Base-by-base conservation (phyloP, 2,329 filamentous ascomycete genomes). In the Trichoderma polysporum region DNA sequence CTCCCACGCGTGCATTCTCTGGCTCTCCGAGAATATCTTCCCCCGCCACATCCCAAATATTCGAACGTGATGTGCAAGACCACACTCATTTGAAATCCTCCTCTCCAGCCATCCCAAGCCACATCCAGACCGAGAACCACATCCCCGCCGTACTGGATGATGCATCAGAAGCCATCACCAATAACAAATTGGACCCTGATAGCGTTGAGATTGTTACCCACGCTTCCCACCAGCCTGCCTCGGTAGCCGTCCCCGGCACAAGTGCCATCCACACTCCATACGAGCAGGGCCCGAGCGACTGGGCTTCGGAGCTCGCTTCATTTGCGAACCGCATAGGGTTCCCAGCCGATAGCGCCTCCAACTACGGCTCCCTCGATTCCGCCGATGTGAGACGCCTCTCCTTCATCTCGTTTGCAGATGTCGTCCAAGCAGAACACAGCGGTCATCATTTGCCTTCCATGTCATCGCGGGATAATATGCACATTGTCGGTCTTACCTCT, bases 361-460 rank as follows among this genome's bases (percentile, higher is more conserved):
- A 88, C 75, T 94, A 94, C 76, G 92, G 90, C 35, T 88, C 90
- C 53, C 82, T 94, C 69, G 93, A 97, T 29, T 79, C 78, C 9
- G 85, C 87, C 54, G 94, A 97, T 73, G 87, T 96, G 19, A 89
- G 92, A 53, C 88, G 94, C 25, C 81, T 98, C 69, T 95, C 91
- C 77, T 98, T 98, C 80, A 97, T 98, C 76, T 97, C 93, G 8
- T 98, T 98, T 78, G 94, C 94, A 69, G 94, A 98, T 74, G 93
- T 98, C 10, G 93, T 98, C 47, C 93, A 97, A 76, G 86, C 90
- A 37, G 92, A 95, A 76, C 91, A 94, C 73, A 87, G 87, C 33
- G 86, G 88, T 67, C 81, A 83, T 37, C 81, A 82, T 35, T 81
- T 83, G 19, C 79, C 77, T 45, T 77, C 76, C 62, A 76, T 79